Evolutionary conservation across 352 stramenopile genomes (phyloP).

Genomic region (Pythium grandisporangium): DNA sequence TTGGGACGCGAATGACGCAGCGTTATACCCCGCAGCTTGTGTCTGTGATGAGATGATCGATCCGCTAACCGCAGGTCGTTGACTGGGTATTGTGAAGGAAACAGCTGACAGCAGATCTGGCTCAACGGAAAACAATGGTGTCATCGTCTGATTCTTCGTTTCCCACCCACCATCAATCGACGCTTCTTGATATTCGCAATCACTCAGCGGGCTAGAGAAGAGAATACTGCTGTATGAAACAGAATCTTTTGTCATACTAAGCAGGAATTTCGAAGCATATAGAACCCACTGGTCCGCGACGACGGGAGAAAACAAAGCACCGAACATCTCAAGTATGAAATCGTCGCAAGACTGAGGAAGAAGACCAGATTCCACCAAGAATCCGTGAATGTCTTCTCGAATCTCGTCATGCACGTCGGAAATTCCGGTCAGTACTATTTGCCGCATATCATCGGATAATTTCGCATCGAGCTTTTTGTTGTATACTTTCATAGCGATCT

Average conservation of each 20-base stretch:
- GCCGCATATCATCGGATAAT: slow-evolving; percentile 14
- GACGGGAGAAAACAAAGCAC: slow-evolving; percentile 24
- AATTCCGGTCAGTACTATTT: slow-evolving; percentile 36
- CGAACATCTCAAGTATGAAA: slow-evolving; percentile 48
- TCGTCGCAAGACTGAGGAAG: slow-evolving; percentile 21
- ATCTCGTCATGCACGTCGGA: slow-evolving; percentile 35
- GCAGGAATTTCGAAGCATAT: slow-evolving; percentile 54
- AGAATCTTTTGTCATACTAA: slow-evolving; percentile 21
- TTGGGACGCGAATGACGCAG: too few species aligned
- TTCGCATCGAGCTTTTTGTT: slow-evolving; percentile 10
- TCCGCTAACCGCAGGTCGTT: too few species aligned
- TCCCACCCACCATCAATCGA: slow-evolving; percentile 66
- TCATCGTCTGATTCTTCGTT: slow-evolving; percentile 55
- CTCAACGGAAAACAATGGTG: slow-evolving; percentile 70
- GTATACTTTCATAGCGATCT: slow-evolving; percentile 25
- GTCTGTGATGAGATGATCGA: too few species aligned
- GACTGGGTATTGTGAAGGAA: not conserved
- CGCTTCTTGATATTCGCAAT: slow-evolving; percentile 34
- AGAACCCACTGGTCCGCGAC: slow-evolving; percentile 56
- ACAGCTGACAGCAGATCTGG: slow-evolving; percentile 31
- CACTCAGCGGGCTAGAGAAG: slow-evolving; percentile 39
- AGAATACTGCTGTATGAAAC: slow-evolving; percentile 21
- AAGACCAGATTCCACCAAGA: slow-evolving; percentile 29
- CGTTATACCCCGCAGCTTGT: too few species aligned
- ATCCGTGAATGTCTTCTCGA: slow-evolving; percentile 27